Conservation (phyloP, 2,329 filamentous ascomycete genomes). For the Colletotrichum tofieldiae region DNA sequence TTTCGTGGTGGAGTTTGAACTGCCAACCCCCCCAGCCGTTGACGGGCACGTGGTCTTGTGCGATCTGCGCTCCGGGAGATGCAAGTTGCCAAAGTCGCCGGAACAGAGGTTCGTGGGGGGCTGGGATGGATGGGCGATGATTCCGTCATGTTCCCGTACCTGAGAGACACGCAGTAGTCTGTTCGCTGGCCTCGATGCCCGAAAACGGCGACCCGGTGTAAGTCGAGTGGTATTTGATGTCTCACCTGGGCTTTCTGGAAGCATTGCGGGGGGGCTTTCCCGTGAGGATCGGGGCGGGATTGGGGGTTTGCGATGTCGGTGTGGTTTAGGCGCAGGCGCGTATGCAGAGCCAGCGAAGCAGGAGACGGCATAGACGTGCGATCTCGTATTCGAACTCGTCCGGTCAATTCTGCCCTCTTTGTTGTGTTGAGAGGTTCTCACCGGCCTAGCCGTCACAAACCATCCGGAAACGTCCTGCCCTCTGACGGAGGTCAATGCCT, state of each 20-base stretch:
- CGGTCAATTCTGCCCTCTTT: background rate
- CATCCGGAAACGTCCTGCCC: background rate
- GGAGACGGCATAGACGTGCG: background rate
- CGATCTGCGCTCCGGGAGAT: constrained; percentile 13
- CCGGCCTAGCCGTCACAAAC: background rate
- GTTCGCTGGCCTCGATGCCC: background rate
- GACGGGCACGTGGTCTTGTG: constrained; percentile 36
- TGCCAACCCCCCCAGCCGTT: constrained; percentile 4
- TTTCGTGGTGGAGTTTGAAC: background rate
- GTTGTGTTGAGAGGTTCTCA: constrained; percentile 6
- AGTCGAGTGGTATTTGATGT: constrained; percentile 12
- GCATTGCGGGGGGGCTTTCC: constrained; percentile 6
- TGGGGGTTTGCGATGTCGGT: constrained; percentile 28
- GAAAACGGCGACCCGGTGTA: background rate
- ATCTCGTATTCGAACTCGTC: constrained; percentile 16
- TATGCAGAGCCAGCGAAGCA: constrained; percentile 27
- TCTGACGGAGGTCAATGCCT: background rate
- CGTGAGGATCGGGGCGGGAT: background rate
- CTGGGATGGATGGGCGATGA: background rate
- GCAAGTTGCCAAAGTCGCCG: background rate
- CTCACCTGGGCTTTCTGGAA: constrained; percentile 18
- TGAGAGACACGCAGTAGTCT: background rate
- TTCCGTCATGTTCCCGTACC: constrained; percentile 1
- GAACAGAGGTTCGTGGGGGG: background rate
- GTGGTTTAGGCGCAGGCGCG: constrained; percentile 13